These are phyloP conservation scores for Suillus placidus DNA, from an alignment of 768 basidiomycete species.

Conservation along the genomic window DNA sequence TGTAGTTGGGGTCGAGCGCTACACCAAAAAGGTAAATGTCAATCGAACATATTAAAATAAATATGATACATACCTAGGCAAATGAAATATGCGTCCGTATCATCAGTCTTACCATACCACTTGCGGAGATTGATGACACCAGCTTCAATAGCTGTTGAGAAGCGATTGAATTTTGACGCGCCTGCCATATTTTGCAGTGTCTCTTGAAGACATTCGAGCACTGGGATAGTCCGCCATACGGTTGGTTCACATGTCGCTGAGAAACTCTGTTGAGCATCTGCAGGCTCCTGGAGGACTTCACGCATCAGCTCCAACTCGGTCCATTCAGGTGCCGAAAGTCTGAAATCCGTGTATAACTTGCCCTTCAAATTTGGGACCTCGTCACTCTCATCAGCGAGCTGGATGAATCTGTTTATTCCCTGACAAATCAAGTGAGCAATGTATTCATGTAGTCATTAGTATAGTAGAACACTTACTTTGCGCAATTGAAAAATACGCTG, in stretches of 20 bases:
- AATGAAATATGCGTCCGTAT: background rate
- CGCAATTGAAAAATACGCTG: background rate
- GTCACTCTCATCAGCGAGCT: constrained; percentile 25
- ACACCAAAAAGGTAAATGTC: background rate
- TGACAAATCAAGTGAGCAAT: background rate
- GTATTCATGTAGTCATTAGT: background rate
- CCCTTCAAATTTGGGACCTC: too few species aligned
- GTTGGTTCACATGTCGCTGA: constrained; percentile 22
- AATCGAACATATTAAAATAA: background rate
- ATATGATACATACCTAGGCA: background rate
- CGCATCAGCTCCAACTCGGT: constrained; percentile 24
- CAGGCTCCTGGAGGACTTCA: constrained; percentile 27
- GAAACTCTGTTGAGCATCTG: constrained; percentile 19
- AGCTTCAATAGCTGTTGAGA: background rate
- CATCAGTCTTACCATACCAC: constrained; percentile 5
- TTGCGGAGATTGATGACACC: constrained; percentile 10
- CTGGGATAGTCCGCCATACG: constrained; percentile 25
- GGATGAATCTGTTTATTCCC: constrained; percentile 2
- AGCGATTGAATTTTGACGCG: constrained; percentile 13
- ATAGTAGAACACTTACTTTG: background rate
- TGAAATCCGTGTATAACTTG: constrained; percentile 17
- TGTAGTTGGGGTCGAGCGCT: background rate
- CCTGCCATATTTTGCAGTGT: constrained; percentile 17
- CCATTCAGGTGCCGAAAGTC: constrained; percentile 27
- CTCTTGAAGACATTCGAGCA: constrained; percentile 21